phyloP scores from a whole-genome alignment of 1,284 basidiomycete species.

The Butyriboletus appendiculatus region DNA sequence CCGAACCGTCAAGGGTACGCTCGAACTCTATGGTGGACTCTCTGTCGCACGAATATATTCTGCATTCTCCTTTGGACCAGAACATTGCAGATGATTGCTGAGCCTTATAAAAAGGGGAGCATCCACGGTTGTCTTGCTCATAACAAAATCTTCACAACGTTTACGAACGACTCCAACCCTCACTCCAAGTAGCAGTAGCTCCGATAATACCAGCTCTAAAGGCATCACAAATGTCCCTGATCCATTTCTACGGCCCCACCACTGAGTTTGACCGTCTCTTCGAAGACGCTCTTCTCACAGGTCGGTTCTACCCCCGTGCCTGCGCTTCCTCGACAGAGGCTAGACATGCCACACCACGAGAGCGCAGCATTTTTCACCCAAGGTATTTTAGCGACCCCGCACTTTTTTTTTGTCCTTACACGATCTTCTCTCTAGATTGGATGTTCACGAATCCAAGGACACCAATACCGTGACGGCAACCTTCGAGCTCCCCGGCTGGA shows the following conservation, averaged over 20 bases:
- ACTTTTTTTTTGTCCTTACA: neutral
- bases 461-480: conserved; percentile 40
- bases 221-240: conserved; percentile 6
- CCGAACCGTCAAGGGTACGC: conserved; percentile 1
- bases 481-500: conserved; percentile 47
- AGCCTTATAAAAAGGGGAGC: conserved; percentile 1
- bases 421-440: conserved; percentile 27
- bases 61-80: neutral
- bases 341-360: neutral
- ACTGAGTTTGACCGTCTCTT: conserved; percentile 11
- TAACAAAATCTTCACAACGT: neutral
- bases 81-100: neutral
- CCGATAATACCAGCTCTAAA: too few species aligned
- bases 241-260: conserved; percentile 8
- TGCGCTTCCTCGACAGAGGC: neutral
- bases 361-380: neutral
- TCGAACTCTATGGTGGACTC: neutral
- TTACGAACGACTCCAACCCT: neutral
- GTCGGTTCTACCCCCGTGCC: neutral
- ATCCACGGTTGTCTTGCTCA: neutral
- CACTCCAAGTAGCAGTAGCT: neutral
- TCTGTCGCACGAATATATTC: neutral
- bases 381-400: neutral
- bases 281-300: neutral
- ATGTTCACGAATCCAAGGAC: conserved; percentile 36